These are phyloP conservation scores for Athelia sp. DNA, from an alignment of 1,284 basidiomycete genomes.

Conservation along the genomic window DNA sequence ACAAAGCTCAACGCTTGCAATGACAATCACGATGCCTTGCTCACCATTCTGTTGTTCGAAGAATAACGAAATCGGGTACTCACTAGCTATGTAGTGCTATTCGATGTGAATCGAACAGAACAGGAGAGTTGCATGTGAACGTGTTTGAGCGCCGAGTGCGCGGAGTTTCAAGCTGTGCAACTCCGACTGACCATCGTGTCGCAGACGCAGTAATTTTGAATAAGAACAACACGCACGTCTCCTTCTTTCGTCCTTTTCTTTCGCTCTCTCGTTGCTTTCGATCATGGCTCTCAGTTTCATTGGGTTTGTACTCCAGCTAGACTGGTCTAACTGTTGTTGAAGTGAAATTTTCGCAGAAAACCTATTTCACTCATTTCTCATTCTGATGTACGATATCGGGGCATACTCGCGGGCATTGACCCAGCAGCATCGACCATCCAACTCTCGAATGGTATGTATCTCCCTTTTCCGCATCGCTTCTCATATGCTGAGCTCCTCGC, in stretches of 20 bases:
- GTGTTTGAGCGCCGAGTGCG: not conserved
- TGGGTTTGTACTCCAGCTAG: constrained; percentile 33
- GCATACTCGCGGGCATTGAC: constrained; percentile 82
- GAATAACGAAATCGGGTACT: too few relatives aligned
- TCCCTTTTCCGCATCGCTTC: not conserved
- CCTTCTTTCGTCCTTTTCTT: not conserved
- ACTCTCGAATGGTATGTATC: constrained; percentile 70
- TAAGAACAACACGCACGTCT: not conserved
- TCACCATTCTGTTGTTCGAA: too few relatives aligned
- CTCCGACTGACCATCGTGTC: not conserved
- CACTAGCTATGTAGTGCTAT: too few relatives aligned
- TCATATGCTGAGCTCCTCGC: constrained; percentile 6
- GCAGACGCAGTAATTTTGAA: too few relatives aligned
- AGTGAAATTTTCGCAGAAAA: constrained; percentile 49
- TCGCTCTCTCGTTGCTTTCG: constrained; percentile 13
- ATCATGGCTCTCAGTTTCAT: constrained; percentile 71
- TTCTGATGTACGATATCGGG: constrained; percentile 87
- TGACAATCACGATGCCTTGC: too few relatives aligned
- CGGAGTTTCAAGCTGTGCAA: not conserved
- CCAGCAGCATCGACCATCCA: constrained; percentile 81
- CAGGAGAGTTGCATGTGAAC: too few relatives aligned
- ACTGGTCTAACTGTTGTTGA: too few relatives aligned
- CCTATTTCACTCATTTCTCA: constrained; percentile 88
- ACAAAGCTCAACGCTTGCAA: too few relatives aligned
- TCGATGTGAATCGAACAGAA: too few relatives aligned